These are phyloP conservation scores for Hansenula sp. DNA, from an alignment of 1,139 yeast species.

Conservation along the genomic window DNA sequence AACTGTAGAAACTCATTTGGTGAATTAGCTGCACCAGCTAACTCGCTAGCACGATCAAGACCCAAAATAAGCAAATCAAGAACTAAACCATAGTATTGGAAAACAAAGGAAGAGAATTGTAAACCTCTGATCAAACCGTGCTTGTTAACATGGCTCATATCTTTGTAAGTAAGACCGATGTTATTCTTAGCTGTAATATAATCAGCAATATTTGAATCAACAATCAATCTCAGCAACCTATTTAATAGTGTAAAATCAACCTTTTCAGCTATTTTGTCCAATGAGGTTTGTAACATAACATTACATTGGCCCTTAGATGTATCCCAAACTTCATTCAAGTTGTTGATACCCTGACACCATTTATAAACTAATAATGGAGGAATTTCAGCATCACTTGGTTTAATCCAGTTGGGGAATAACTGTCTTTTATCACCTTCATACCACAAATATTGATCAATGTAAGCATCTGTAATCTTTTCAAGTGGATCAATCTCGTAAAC, in stretches of 20 bases:
- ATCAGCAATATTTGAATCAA: conserved; percentile 92
- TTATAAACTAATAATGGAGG: conserved; percentile 90
- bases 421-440: conserved; percentile 88
- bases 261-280: conserved; percentile 74
- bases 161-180: conserved; percentile 78
- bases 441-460: conserved; percentile 93
- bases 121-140: conserved; percentile 86
- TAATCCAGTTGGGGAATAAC: conserved; percentile 93
- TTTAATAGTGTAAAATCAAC: conserved; percentile 85
- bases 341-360: conserved; percentile 95
- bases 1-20: conserved; percentile 83
- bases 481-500: conserved; percentile 86
- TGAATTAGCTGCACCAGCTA: conserved; percentile 72
- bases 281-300: conserved; percentile 77
- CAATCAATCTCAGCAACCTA: conserved; percentile 70
- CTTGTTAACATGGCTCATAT: conserved; percentile 91
- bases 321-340: conserved; percentile 76
- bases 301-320: conserved; percentile 69
- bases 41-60: conserved; percentile 76
- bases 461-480: conserved; percentile 95
- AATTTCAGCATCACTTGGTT: conserved; percentile 91
- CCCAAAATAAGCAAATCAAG: conserved; percentile 83
- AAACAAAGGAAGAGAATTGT: conserved; percentile 85
- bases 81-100: conserved; percentile 85
- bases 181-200: conserved; percentile 92